Conservation (phyloP, 352 stramenopile genomes). For the Discostella stelligera region DNA sequence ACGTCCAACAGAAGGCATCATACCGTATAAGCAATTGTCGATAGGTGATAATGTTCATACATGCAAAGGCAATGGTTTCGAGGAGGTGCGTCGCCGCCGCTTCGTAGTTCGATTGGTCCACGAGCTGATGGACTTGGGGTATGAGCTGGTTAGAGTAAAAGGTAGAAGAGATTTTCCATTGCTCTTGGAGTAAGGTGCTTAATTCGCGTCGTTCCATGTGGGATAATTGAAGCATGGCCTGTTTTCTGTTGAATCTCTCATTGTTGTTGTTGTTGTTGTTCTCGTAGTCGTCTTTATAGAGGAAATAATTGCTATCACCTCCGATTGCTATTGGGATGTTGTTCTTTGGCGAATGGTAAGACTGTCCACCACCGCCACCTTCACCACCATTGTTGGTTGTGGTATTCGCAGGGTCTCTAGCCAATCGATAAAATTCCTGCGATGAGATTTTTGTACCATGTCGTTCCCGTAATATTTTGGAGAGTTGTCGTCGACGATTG, state of each 20-base stretch:
- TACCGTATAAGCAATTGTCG: slow-evolving; percentile 58
- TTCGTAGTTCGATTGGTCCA: slow-evolving; percentile 13
- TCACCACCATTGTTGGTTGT: not conserved
- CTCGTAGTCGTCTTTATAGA: not conserved
- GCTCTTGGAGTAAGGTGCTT: slow-evolving; percentile 1
- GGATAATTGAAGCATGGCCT: slow-evolving; percentile 7
- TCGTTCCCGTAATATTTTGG: slow-evolving; percentile 4
- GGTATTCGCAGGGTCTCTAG: not conserved
- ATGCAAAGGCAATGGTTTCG: slow-evolving; percentile 46
- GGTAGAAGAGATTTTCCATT: not conserved
- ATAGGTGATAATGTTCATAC: slow-evolving; percentile 50
- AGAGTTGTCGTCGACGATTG: slow-evolving; percentile 11
- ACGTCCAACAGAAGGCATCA: slow-evolving; percentile 50
- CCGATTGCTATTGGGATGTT: not conserved
- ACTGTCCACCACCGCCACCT: not conserved
- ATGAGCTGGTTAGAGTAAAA: slow-evolving; percentile 21
- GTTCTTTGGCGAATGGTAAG: not conserved
- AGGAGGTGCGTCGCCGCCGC: slow-evolving; percentile 30
- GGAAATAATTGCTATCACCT: not conserved
- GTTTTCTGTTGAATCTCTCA: slow-evolving; percentile 5
- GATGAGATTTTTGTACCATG: slow-evolving; percentile 5
- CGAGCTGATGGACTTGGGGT: not conserved
- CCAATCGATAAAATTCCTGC: slow-evolving; percentile 1
- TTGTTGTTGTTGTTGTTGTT: not conserved
- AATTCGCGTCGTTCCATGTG: slow-evolving; percentile 12